A percentile compares a stretch with the other conserved stretches of the same genome.
These are phyloP conservation scores for Fusarium pininemorale DNA, from an alignment of 2,329 filamentous ascomycete species.

Conservation along the genomic window DNA sequence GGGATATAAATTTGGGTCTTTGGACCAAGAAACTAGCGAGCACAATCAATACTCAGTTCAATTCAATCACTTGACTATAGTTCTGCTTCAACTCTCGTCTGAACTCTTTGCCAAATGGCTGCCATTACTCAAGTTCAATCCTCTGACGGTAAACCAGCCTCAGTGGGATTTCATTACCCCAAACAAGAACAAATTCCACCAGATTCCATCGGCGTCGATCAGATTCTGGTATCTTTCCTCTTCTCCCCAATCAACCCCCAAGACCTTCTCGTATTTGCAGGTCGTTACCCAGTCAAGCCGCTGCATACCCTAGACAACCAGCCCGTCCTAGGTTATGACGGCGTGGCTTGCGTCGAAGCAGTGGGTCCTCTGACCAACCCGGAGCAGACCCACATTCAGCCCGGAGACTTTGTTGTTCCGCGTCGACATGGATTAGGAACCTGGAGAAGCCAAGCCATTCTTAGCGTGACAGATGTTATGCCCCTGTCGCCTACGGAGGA, in stretches of 20 bases:
- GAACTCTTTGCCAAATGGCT: background rate
- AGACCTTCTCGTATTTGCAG: slow-evolving; percentile 19
- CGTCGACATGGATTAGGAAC: slow-evolving; percentile 17
- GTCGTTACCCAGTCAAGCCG: slow-evolving; percentile 20
- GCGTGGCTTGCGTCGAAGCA: slow-evolving; percentile 8
- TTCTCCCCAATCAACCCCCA: slow-evolving; percentile 23
- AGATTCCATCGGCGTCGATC: background rate
- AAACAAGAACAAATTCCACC: background rate
- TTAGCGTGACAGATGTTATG: background rate
- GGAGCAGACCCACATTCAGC: background rate
- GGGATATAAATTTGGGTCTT: background rate
- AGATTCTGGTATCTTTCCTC: slow-evolving; percentile 2
- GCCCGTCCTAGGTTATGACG: slow-evolving; percentile 12
- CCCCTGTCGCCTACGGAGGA: background rate
- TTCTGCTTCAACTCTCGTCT: too few relatives aligned
- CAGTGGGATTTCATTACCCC: background rate
- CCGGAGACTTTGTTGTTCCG: slow-evolving; percentile 13
- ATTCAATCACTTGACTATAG: too few relatives aligned
- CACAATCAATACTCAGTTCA: background rate
- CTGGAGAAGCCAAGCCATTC: slow-evolving; percentile 3
- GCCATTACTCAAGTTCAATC: background rate
- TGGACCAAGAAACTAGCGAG: background rate
- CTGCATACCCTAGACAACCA: slow-evolving; percentile 1
- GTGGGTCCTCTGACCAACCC: background rate
- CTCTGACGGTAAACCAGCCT: background rate